Conservation (phyloP, 2,329 filamentous ascomycete genomes). For the Alternaria gaisen region DNA sequence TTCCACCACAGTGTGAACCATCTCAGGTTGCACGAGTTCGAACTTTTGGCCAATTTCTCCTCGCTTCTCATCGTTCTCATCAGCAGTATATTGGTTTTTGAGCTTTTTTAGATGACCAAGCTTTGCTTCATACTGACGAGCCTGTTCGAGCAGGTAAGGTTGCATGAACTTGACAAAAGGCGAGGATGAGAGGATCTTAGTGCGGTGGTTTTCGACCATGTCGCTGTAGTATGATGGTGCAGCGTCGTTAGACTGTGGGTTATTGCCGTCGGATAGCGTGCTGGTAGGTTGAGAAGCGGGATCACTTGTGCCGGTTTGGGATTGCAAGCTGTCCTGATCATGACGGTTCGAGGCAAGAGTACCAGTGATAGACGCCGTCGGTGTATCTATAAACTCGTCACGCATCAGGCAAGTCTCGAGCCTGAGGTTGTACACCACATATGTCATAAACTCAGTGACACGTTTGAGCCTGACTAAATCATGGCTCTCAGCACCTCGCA, state of each 20-base stretch:
- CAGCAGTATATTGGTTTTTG: constrained; percentile 71
- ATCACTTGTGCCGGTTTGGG: neutral
- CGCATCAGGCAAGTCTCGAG: constrained; percentile 93
- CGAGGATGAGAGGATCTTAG: constrained; percentile 91
- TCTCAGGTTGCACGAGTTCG: constrained; percentile 90
- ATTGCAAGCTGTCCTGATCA: constrained; percentile 16
- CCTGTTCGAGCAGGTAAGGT: constrained; percentile 90
- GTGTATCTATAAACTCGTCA: constrained; percentile 89
- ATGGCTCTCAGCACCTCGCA: constrained; percentile 79
- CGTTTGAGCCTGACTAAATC: constrained; percentile 82
- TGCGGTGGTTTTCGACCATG: constrained; percentile 91
- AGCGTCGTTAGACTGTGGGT: constrained; percentile 72
- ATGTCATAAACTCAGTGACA: constrained; percentile 98
- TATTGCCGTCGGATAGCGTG: constrained; percentile 51
- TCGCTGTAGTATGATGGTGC: constrained; percentile 95
- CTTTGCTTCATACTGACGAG: constrained; percentile 87
- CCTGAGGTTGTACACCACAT: constrained; percentile 97
- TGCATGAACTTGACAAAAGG: constrained; percentile 96
- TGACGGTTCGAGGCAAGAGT: constrained; percentile 31
- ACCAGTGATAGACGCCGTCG: constrained; percentile 64
- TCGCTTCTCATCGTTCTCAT: constrained; percentile 43
- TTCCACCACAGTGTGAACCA: constrained; percentile 86
- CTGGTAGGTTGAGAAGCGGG: constrained; percentile 4
- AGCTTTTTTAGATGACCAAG: constrained; percentile 83
- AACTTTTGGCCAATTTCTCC: constrained; percentile 71